phyloP scores from a whole-genome alignment of 2,329 filamentous ascomycete species.

The Beauveria medogensis region DNA sequence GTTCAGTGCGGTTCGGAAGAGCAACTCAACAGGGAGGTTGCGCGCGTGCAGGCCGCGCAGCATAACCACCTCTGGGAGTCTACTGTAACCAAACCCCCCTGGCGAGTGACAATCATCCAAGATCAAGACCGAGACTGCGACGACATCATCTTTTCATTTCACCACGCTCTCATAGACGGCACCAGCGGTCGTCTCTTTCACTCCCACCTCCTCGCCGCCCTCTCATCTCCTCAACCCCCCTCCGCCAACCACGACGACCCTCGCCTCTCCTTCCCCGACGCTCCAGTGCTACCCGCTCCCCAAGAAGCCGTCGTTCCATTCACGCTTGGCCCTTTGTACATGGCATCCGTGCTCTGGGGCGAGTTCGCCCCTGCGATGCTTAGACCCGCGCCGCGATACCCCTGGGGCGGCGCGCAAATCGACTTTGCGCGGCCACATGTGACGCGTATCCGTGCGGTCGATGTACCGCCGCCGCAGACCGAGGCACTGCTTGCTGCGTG shows the following conservation, averaged over 20 bases:
- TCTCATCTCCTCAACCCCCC: conserved; percentile 22
- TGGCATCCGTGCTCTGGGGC: conserved; percentile 32
- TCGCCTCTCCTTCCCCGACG: conserved; percentile 24
- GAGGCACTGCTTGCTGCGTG: conserved; percentile 29
- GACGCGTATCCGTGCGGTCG: conserved; percentile 29
- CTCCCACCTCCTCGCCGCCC: conserved; percentile 33
- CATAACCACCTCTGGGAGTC: conserved; percentile 36
- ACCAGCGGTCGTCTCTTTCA: conserved; percentile 42
- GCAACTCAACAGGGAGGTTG: conserved; percentile 24
- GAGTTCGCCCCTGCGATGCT: conserved; percentile 33
- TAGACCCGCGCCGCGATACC: conserved; percentile 14
- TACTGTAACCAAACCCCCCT: conserved; percentile 33
- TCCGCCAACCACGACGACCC: conserved; percentile 6
- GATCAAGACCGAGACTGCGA: conserved; percentile 17
- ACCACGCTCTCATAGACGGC: conserved; percentile 47
- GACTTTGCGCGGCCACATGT: conserved; percentile 27
- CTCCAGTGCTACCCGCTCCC: conserved; percentile 26
- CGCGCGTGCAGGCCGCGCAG: conserved; percentile 27
- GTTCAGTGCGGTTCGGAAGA: conserved; percentile 16
- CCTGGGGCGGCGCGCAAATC: conserved; percentile 33
- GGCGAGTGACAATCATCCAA: conserved; percentile 36
- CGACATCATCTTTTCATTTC: conserved; percentile 40
- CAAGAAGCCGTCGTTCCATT: conserved; percentile 36
- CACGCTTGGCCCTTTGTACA: conserved; percentile 30
- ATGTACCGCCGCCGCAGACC: conserved; percentile 23